Evolutionary conservation across 768 basidiomycete species (phyloP), one percentile per base, ranked within the genome.

Genomic region (Termitomyces sp.): DNA sequence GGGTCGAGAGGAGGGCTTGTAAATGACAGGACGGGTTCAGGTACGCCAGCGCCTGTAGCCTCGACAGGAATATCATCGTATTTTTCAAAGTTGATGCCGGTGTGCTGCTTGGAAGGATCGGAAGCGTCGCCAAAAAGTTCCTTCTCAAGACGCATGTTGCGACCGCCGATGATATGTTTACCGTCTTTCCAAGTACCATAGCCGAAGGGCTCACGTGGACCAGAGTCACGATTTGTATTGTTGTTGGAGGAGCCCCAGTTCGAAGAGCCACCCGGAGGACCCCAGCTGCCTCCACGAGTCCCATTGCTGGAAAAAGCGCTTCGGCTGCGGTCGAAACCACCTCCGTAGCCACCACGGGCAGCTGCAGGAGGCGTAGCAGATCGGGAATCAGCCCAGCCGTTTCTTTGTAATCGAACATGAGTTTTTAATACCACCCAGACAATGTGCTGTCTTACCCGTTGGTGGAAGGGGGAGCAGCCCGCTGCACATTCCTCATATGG

Each of bases 1-100:
- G 90, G 82, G 73, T 99, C 94, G 66, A 99, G 77, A 59, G 94
- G 95, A 45, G 94, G 88, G 66, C 78, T 83, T 57, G 88, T 89
- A 76, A 99, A 99, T 40, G 84, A 81, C 61, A 72, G 82, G 66
- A 98, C 84, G 44, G 97, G 94, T 41, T 98, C 96, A 59, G 97
- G 97, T n/a, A 98, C 96, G 64, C 89, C 91, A 58, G 87, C 86
- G 64, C 97, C 97, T 48, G 96, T 98, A 35, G 95, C 96, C 75
- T 98, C 97, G 63, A 99, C 95, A 61, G 97, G 97, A 68, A 99
- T 99, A 70, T 98, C 96, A 73, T 97, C 97, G 67, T 98, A 99
- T 74, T 97, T 97, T 77, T 99, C 97, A 68, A 99, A 99, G 77
- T 99, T 99, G 77, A 99, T 98, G 61, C 97, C 97, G 43, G 95